Evolutionary conservation across 2,329 filamentous ascomycete species (phyloP), one percentile per base, ranked within the genome.

Genomic region (Aspergillus brasiliensis): DNA sequence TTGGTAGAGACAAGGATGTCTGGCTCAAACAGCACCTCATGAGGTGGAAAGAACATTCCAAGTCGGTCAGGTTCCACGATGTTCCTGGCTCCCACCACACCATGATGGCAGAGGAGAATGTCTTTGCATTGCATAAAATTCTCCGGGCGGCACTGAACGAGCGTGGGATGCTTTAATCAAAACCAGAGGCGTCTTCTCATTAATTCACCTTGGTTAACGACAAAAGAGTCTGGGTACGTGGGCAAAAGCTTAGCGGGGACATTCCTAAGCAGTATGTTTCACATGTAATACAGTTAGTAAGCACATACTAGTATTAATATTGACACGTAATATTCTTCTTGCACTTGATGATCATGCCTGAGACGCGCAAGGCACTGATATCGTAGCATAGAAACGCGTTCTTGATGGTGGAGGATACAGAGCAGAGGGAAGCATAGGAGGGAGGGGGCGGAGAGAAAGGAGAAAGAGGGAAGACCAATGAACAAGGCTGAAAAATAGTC

Each of bases 41-140:
- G 38, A 42, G 42, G 23, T 55, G 52, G 52, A 31, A 55, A 27
- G 52, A 55, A 17, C 42, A 44, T 21, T 21, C 19, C 25, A 27
- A 44, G 25, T 19, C 21, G 15, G 38, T 44, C 10, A 38, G 25
- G 5, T 55, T 44, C 25, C 52, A 55, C 34, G 52, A 55, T 46
- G 52, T 55, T 17, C 38, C 25, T 11, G 52, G 52, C 3, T 28
- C 37, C 15, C 52, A 55, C 23, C 42, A 55, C 27, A 55, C 52
- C 8, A 55, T 55, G 52, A 28, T 55, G 38, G 28, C 23, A 11
- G 38, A 42, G 5, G 52, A 55, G 11, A 42, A 55, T 46, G 40
- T 55, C n/a, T 55, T 55, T 44, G 52, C 38, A 8, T 42, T 55
- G 10, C 38, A 55, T 25, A 55, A 55, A 25, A 55, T 38, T n/a